Evolutionary conservation across 768 basidiomycete genomes (phyloP), one percentile per base, ranked within the genome.

Genomic region (Boletus huronensis): DNA sequence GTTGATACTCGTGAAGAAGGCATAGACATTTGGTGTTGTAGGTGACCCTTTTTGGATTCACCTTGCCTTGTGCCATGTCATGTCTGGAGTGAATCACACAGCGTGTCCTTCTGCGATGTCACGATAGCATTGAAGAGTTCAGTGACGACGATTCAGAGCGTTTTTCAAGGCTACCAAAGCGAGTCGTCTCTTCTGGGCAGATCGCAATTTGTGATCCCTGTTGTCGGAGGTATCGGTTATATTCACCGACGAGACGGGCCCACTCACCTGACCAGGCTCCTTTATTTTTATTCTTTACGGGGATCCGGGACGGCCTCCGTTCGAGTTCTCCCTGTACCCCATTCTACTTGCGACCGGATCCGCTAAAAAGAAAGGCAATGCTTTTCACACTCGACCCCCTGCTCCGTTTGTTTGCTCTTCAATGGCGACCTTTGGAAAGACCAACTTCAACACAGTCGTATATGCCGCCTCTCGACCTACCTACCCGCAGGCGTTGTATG

Each of bases 341-440:
- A 2, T 13, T 25, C 28, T 8, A 19, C 29, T 14, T n/a, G 11
- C 25, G 21, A n/a, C 23, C 29, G n/a, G 19, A 41, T 28, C 49
- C n/a, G n/a, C 29, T 19, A 4, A 29, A 26, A 25, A n/a, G n/a
- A 39, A 16, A 8, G 7, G 2, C 14, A 11, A 3, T 6, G 5
- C 21, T 17, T 43, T 31, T 29, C 36, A 47, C 38, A 16, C 23
- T 7, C 25, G 10, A 36, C 8, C n/a, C 26, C 38, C 21, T 19
- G 6, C 17, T 25, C 19, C 3, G 7, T 3, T 23, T 11, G 7
- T 32, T 21, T 17, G 0, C 32, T 28, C 13, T 11, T 56, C 39
- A 10, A 92, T 92, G 89, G 75, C 88, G 3, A 87, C 87, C 3
- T 93, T 90, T 62, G 81, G 83, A 5, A 83, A 85, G 61, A 70